A percentile compares a stretch with the other conserved stretches of the same genome.
Conservation (phyloP, 257 asterid species). For the Solanum bukasovii region DNA sequence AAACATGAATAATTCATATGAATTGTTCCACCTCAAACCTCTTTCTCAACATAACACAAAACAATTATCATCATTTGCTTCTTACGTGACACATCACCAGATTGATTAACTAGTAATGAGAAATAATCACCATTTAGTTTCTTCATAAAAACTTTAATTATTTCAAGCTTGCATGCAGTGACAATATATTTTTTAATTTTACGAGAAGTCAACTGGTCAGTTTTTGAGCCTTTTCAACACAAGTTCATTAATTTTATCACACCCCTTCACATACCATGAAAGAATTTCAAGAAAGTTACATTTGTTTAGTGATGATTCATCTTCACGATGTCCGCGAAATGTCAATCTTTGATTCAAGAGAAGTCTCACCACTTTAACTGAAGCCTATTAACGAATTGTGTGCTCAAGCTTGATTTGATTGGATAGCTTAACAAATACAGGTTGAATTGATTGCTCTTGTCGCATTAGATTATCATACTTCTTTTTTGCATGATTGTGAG, state of each 20-base stretch:
- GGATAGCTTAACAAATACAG: not conserved
- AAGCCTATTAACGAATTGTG: not conserved
- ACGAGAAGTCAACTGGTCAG: not conserved
- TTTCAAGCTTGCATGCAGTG: not conserved
- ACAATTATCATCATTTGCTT: not conserved
- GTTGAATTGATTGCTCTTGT: not conserved
- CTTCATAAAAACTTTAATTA: not conserved
- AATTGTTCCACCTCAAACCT: not conserved
- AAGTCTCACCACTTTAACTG: not conserved
- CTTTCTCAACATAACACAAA: not conserved
- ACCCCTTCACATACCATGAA: not conserved
- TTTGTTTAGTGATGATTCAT: not conserved
- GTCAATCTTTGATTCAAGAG: not conserved
- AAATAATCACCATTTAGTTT: not conserved
- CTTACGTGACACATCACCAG: not conserved
- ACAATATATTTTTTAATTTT: no score
- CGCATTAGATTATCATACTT: not conserved
- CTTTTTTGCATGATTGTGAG: not conserved
- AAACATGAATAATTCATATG: not conserved
- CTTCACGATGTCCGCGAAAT: not conserved
- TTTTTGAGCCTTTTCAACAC: not conserved
- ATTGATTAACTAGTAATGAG: not conserved
- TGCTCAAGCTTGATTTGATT: not conserved
- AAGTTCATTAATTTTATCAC: not conserved
- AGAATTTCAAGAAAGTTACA: not conserved